Percentiles rank a stretch among this genome's conserved stretches.
These are phyloP conservation scores for Cercospora sp. DNA, from an alignment of 2,329 filamentous ascomycete species.

Conservation along the genomic window DNA sequence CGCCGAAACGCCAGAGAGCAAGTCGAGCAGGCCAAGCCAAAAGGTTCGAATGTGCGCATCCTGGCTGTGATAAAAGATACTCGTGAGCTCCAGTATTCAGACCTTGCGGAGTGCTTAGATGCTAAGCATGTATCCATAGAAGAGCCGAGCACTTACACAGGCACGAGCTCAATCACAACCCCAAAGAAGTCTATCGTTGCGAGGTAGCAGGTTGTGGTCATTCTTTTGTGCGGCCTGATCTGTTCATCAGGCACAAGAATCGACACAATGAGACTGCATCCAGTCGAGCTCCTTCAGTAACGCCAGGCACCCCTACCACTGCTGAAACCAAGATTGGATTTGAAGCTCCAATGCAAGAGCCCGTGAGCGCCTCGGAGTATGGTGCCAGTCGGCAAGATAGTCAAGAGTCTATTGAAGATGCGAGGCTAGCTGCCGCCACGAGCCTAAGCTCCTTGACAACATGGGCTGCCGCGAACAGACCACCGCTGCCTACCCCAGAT, in stretches of 20 bases:
- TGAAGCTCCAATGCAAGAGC: neutral
- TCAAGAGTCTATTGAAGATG: conserved; percentile 40
- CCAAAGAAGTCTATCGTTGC: conserved; percentile 89
- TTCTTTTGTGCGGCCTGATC: conserved; percentile 88
- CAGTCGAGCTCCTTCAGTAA: neutral
- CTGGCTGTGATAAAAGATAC: conserved; percentile 90
- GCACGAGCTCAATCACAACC: conserved; percentile 89
- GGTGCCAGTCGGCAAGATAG: neutral
- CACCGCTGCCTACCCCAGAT: conserved; percentile 16
- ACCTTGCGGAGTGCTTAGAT: neutral
- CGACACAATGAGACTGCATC: conserved; percentile 37
- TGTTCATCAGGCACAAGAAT: conserved; percentile 66
- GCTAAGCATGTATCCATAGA: conserved; percentile 7
- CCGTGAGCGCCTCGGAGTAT: neutral
- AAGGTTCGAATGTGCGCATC: conserved; percentile 67
- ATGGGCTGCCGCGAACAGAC: conserved; percentile 6
- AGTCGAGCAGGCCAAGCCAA: conserved; percentile 78
- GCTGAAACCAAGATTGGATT: neutral
- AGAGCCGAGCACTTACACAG: conserved; percentile 91
- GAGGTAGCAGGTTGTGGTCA: conserved; percentile 84
- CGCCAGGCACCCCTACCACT: neutral
- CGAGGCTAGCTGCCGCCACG: conserved; percentile 77
- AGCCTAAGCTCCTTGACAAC: conserved; percentile 17
- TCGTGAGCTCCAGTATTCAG: conserved; percentile 49
- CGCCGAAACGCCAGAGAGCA: conserved; percentile 48